These are phyloP conservation scores for Microdochium trichocladiopsis DNA, from an alignment of 2,329 filamentous ascomycete species.

Conservation along the genomic window DNA sequence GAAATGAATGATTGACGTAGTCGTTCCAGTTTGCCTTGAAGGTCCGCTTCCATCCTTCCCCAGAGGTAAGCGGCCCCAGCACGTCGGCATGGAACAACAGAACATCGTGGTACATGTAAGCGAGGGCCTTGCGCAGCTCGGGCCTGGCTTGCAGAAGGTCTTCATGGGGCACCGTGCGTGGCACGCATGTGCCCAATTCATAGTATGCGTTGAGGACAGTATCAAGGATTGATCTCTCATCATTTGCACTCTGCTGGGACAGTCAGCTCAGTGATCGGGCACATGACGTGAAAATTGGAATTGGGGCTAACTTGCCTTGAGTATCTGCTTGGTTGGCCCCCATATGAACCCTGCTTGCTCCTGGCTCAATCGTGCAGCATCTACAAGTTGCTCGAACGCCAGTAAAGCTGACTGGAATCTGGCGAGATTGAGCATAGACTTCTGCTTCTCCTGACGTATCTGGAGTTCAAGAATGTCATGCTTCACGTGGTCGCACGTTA, in stretches of 20 bases:
- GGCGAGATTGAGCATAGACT: slow-evolving; percentile 17
- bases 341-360: slow-evolving; percentile 14
- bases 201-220: slow-evolving; percentile 11
- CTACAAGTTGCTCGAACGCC: slow-evolving; percentile 10
- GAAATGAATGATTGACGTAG: slow-evolving; percentile 3
- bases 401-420: slow-evolving; percentile 15
- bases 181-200: slow-evolving; percentile 10
- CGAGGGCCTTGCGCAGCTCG: slow-evolving; percentile 9
- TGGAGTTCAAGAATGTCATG: slow-evolving; percentile 15
- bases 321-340: slow-evolving; percentile 17
- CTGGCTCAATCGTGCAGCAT: slow-evolving; percentile 1
- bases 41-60: slow-evolving; percentile 5
- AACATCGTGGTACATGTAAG: slow-evolving; percentile 14
- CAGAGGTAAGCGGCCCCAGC: slow-evolving; percentile 7
- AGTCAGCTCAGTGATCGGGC: neutral
- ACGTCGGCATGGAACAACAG: slow-evolving; percentile 10
- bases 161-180: slow-evolving; percentile 4
- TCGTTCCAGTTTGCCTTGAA: slow-evolving; percentile 9
- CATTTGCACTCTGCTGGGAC: slow-evolving; percentile 6
- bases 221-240: slow-evolving; percentile 6
- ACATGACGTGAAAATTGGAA: neutral
- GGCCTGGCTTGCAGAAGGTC: slow-evolving; percentile 6
- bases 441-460: slow-evolving; percentile 13
- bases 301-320: too few species aligned
- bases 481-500: slow-evolving; percentile 10